Base-by-base conservation (phyloP, 805 yeast genomes). In the Cyberlindnera lachancei region DNA sequence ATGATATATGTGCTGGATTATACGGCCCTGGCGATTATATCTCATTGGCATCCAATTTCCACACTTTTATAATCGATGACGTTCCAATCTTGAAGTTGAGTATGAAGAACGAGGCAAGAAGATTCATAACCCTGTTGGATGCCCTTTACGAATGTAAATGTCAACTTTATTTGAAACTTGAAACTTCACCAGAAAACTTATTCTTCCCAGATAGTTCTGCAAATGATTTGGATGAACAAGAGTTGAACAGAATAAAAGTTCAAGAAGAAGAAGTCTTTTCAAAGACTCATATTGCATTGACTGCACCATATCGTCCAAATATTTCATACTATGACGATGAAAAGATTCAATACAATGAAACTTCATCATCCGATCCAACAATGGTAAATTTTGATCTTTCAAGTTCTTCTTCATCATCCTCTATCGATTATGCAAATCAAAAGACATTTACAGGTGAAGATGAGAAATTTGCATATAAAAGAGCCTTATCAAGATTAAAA, bases 391-490 rank as follows among this genome's bases (percentile, higher is more conserved):
- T 43, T 23, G 50, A 43, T 18, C 37, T 43, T 14, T 34, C 38
- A 4, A n/a, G n/a, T n/a, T n/a, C n/a, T n/a, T n/a, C n/a, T n/a
- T n/a, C n/a, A n/a, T n/a, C n/a, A n/a, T n/a, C n/a, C n/a, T 30
- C 39, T 1, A 24, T 33, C 16, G 61, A 73, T 44, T 74, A 64
- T 42, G 61, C 68, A 11, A 64, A 75, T 31, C 50, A 66, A 14
- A 59, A 62, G 9, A 73, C 75, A 8, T 80, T 79, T 45, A 79
- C 86, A 0, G 88, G 88, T 16, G 85, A 80, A 45, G 88, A 79
- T 53, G 88, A 80, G 48, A 68, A 67, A 56, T 79, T 79, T 55
- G 86, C 88, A 4, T 79, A 69, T 46, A 74, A 73, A 40, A 57
- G 88, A 42, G 87, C 88, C 0, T 76, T 79, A 2, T 73, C 79